phyloP scores from a whole-genome alignment of 2,329 filamentous ascomycete genomes.

The Moelleriella libera region DNA sequence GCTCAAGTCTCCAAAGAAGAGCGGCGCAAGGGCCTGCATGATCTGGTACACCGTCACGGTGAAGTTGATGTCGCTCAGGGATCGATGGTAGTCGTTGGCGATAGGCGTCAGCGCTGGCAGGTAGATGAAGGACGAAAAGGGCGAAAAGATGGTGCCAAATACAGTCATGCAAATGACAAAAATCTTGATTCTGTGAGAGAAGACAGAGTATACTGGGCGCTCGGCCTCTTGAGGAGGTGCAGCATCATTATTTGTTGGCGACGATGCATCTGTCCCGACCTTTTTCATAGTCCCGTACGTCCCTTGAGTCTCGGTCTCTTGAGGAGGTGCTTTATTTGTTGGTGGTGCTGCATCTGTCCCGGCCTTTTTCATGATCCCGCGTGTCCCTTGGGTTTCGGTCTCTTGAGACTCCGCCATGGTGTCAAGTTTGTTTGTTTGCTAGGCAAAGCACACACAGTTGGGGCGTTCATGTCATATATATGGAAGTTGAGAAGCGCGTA shows the following conservation, averaged over 20 bases:
- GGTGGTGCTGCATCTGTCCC: neutral
- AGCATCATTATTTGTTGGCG: neutral
- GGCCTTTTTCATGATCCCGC: neutral
- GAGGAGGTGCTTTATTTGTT: neutral
- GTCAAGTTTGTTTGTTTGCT: neutral
- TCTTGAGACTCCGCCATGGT: neutral
- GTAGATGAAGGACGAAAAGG: slow-evolving; percentile 23
- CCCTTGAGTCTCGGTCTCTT: neutral
- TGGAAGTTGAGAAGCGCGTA: too few species aligned
- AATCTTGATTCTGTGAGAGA: slow-evolving; percentile 10
- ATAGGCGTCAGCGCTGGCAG: slow-evolving; percentile 28
- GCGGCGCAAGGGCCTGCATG: slow-evolving; percentile 36
- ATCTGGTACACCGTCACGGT: slow-evolving; percentile 29
- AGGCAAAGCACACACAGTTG: neutral
- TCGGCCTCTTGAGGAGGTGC: neutral
- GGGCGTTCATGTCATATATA: too few species aligned
- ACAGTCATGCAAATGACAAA: slow-evolving; percentile 14
- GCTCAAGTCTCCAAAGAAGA: slow-evolving; percentile 34
- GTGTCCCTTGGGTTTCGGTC: neutral
- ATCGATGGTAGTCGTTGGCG: slow-evolving; percentile 21
- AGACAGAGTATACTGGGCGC: slow-evolving; percentile 9
- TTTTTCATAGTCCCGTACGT: neutral
- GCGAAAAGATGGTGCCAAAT: slow-evolving; percentile 15
- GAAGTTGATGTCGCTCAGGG: slow-evolving; percentile 20
- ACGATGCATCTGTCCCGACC: neutral